A percentile compares a stretch with the other conserved stretches of the same genome.
Conservation (phyloP, 2,329 filamentous ascomycete species). For the Calonectria fujianensis region DNA sequence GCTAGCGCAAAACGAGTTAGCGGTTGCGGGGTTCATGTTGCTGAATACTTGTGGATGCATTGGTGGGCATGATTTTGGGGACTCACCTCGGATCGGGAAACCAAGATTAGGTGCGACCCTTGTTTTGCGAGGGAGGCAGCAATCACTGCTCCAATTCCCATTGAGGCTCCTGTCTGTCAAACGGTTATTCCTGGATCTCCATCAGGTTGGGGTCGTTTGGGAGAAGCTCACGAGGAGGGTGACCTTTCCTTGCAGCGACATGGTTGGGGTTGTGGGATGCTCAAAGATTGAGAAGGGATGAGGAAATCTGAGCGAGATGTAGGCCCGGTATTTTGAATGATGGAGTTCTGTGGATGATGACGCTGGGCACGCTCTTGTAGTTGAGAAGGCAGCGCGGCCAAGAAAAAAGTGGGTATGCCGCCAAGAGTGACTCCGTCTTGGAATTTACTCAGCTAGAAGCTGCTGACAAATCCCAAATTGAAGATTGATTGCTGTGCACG, state of each 20-base stretch:
- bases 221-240: conserved; percentile 4
- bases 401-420: not conserved
- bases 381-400: too few species aligned
- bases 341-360: not conserved
- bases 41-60: not conserved
- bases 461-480: conserved; percentile 4
- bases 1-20: not conserved
- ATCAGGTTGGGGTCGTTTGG: not conserved
- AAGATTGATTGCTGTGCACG: not conserved
- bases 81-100: not conserved
- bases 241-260: conserved; percentile 3
- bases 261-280: not conserved
- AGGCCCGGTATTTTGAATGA: not conserved
- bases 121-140: not conserved
- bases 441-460: not conserved
- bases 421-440: conserved; percentile 1
- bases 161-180: conserved; percentile 3
- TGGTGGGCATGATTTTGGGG: not conserved
- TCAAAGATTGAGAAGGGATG: not conserved
- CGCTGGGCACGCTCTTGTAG: not conserved
- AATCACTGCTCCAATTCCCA: conserved; percentile 9
- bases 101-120: not conserved
- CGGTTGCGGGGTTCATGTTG: not conserved
- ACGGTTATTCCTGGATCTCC: not conserved
- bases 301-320: too few species aligned